Base-by-base conservation (phyloP, 148 eudicot species). In the Silene conica region DNA sequence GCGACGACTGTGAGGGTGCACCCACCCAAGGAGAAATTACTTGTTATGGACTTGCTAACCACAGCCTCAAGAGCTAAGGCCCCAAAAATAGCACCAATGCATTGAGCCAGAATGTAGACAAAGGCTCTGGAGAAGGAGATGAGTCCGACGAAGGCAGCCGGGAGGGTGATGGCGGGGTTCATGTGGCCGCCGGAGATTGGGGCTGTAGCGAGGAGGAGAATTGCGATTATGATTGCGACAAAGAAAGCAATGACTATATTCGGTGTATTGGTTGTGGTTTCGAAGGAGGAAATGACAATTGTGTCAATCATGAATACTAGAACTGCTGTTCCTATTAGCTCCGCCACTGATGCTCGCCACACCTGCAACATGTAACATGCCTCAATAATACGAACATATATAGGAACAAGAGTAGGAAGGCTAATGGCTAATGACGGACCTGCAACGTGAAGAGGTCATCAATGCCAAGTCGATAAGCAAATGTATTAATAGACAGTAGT, bases 251-350 rank as follows among this genome's bases (percentile, higher is more conserved):
- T 64, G 0, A 74, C 1, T 8, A 79, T 43, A 75, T 79, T 79
- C 10, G 82, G 82, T 55, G 75, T 57, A 31, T 70, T 76, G 20
- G 71, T 65, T 6, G 50, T 48, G 0, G 77, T 74, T 19, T 80
- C 77, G 14, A 76, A 28, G 20, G 82, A 70, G 43, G 78, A 80
- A 23, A 75, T 75, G 1, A 70, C 74, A 56, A 75, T 57, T 1
- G 72, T 80, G 38, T 80, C 82, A 26, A 79, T 63, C 78, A 79
- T 74, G 61, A 79, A 79, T 20, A 79, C 82, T 20, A 79, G 59
- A 26, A 79, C 21, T 14, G 78, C 74, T 63, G 82, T 79, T 22
- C 82, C 73, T 69, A 79, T 0, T 11, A 79, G 74, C 55, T 79
- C 82, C 19, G 74, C 82, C 31, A 55, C 19, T 0, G 82, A 69